phyloP scores from a whole-genome alignment of 129 eudicot genomes.

The Scalesia atractyloides region DNA sequence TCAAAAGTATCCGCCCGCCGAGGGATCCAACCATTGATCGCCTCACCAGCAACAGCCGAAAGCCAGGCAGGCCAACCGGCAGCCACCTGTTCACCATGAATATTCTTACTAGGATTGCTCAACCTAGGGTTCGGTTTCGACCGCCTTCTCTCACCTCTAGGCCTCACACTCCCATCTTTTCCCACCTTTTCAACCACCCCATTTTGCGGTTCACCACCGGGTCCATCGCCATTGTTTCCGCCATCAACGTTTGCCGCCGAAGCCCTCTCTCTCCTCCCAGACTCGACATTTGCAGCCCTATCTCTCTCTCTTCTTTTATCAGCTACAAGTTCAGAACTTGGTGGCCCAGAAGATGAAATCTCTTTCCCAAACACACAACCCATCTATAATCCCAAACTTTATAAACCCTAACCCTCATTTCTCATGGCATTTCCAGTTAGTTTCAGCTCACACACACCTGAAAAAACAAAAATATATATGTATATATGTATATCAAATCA shows the following conservation, averaged over 20 bases:
- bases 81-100: slow-evolving; percentile 84
- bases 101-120: slow-evolving; percentile 55
- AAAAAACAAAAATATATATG: slow-evolving; percentile 9
- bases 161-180: slow-evolving; percentile 35
- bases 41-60: slow-evolving; percentile 80
- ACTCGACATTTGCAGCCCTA: slow-evolving; percentile 40
- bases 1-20: slow-evolving; percentile 84
- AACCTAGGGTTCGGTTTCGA: slow-evolving; percentile 56
- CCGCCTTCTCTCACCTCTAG: slow-evolving; percentile 46
- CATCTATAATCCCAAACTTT: slow-evolving; percentile 51
- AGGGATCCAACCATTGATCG: slow-evolving; percentile 89
- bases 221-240: slow-evolving; percentile 19
- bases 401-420: slow-evolving; percentile 65
- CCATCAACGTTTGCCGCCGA: slow-evolving; percentile 31
- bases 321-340: slow-evolving; percentile 56
- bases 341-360: slow-evolving; percentile 62
- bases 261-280: slow-evolving; percentile 67
- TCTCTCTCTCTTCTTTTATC: slow-evolving; percentile 49
- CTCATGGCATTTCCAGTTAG: slow-evolving; percentile 53
- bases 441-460: slow-evolving; percentile 37
- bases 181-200: slow-evolving; percentile 35
- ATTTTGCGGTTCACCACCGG: slow-evolving; percentile 22
- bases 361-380: slow-evolving; percentile 95
- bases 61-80: slow-evolving; percentile 99
- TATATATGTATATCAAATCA: background rate